A percentile compares a stretch with the other conserved stretches of the same genome.
Evolutionary conservation across 345 rosid species (phyloP).

Genomic region (Camelina neglecta): DNA sequence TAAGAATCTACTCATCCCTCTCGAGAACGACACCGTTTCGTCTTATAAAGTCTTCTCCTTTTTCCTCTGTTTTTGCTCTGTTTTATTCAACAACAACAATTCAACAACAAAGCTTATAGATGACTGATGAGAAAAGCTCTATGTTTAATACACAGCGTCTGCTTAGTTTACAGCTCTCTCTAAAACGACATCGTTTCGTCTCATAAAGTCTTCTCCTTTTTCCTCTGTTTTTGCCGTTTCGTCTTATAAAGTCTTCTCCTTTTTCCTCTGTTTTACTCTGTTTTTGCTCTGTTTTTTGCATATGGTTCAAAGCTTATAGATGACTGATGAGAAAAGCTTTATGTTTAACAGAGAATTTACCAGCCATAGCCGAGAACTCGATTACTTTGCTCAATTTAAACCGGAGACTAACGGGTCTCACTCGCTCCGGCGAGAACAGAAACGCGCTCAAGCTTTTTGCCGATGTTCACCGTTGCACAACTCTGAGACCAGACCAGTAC

Average conservation of each 20-base stretch:
- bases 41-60: conserved; percentile 13
- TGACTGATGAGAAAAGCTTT: conserved; percentile 42
- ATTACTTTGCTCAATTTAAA: conserved; percentile 56
- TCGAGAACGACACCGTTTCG: conserved; percentile 15
- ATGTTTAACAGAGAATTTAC: conserved; percentile 31
- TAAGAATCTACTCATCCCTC: conserved; percentile 36
- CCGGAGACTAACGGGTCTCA: conserved; percentile 50
- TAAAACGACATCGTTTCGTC: conserved; percentile 15
- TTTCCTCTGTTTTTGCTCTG: not conserved
- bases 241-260: conserved; percentile 18
- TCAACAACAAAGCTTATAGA: no score
- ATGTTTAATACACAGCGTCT: no score
- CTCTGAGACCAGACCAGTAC: conserved; percentile 65
- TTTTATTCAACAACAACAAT: no score
- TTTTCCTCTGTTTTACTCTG: not conserved
- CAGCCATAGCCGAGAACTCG: conserved; percentile 30
- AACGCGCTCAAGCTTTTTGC: conserved; percentile 62
- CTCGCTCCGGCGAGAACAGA: conserved; percentile 51
- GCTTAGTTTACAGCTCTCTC: not conserved
- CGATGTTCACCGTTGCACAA: conserved; percentile 47
- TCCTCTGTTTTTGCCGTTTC: conserved; percentile 7
- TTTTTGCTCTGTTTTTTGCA: not conserved
- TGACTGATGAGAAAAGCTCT: no score
- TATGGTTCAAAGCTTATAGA: conserved; percentile 6
- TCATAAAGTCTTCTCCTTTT: conserved; percentile 10